Evolutionary conservation across 2,329 filamentous ascomycete genomes (phyloP).

Genomic region (Sporothrix mexicana): DNA sequence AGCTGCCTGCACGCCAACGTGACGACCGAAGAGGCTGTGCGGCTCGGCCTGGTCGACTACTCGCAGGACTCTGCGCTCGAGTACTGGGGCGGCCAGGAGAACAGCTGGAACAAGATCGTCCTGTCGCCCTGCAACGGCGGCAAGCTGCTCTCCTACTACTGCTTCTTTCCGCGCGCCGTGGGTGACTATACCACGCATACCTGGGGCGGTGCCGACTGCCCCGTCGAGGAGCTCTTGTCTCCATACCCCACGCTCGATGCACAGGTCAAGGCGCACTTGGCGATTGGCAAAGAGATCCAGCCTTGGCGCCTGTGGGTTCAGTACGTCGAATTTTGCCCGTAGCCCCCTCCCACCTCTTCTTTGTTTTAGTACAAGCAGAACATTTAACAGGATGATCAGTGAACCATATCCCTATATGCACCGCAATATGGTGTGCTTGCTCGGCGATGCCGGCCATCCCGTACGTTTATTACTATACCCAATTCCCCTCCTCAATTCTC

Average conservation of each 20-base stretch:
- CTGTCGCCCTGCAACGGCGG: constrained; percentile 71
- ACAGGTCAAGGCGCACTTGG: constrained; percentile 62
- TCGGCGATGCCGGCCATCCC: constrained; percentile 72
- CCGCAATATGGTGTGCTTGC: constrained; percentile 57
- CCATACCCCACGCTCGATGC: constrained; percentile 66
- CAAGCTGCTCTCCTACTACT: constrained; percentile 62
- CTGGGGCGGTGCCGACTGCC: constrained; percentile 46
- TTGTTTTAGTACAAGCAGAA: background rate
- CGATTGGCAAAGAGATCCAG: constrained; percentile 66
- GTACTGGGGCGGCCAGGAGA: constrained; percentile 72
- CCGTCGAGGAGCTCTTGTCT: constrained; percentile 62
- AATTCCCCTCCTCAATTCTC: too few species aligned
- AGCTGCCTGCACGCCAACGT: constrained; percentile 71
- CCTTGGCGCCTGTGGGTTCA: constrained; percentile 64
- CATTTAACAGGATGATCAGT: too few species aligned
- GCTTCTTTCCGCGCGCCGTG: constrained; percentile 67
- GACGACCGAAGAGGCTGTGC: constrained; percentile 63
- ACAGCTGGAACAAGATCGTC: constrained; percentile 67
- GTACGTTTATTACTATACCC: too few species aligned
- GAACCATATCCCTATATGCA: constrained; percentile 63
- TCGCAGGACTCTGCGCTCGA: constrained; percentile 65
- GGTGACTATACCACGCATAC: constrained; percentile 66
- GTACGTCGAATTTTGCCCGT: too few species aligned
- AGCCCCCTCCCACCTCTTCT: background rate
- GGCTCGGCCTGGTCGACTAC: constrained; percentile 67